Conservation (phyloP, 345 rosid genomes). For the Populus pruinosa region DNA sequence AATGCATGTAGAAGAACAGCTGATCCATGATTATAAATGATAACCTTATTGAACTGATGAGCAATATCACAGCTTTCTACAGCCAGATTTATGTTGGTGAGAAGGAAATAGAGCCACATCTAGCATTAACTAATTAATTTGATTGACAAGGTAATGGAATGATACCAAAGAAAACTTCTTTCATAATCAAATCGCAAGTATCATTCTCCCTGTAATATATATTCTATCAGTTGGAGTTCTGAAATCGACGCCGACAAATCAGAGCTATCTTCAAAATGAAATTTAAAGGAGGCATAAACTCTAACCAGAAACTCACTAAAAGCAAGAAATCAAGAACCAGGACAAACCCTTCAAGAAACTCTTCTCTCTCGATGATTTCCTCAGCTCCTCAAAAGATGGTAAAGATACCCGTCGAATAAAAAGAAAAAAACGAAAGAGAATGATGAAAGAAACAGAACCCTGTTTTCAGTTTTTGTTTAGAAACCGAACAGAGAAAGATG, state of each 20-base stretch:
- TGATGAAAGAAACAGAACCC: background rate
- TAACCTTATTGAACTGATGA: background rate
- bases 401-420: background rate
- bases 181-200: background rate
- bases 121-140: background rate
- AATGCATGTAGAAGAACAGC: background rate
- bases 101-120: background rate
- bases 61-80: background rate
- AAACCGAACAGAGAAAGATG: background rate
- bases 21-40: background rate
- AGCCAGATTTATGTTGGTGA: background rate
- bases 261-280: background rate
- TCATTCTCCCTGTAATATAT: background rate
- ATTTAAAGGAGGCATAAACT: background rate
- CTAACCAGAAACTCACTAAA: background rate
- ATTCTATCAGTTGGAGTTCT: no score
- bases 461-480: background rate
- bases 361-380: background rate
- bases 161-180: background rate
- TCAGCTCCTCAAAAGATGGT: background rate
- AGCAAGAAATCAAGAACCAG: slow-evolving; percentile 1
- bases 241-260: no score
- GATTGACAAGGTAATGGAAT: no score
- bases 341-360: background rate
- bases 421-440: background rate